Conservation (phyloP, 2,329 filamentous ascomycete species). For the Byssothecium circinans region DNA sequence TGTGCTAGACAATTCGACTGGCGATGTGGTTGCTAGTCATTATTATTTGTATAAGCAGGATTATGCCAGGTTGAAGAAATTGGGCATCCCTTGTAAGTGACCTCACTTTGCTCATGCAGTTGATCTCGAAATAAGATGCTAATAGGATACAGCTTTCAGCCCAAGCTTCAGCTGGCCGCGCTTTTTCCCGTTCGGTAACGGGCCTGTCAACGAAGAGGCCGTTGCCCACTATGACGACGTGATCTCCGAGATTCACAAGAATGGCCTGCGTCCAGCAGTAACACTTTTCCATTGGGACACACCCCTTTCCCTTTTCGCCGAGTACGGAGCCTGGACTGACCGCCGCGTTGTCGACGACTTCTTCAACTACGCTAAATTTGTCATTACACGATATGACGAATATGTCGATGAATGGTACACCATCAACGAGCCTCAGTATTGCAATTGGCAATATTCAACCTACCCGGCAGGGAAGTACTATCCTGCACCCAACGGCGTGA, state of each 20-base stretch:
- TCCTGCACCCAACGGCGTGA: slow-evolving; percentile 49
- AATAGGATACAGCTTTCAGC: slow-evolving; percentile 26
- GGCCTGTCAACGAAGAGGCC: slow-evolving; percentile 40
- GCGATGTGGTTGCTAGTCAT: slow-evolving; percentile 46
- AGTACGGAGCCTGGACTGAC: slow-evolving; percentile 47
- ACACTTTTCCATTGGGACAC: slow-evolving; percentile 50
- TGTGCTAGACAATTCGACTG: slow-evolving; percentile 47
- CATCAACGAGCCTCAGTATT: slow-evolving; percentile 50
- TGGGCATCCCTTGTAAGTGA: slow-evolving; percentile 31
- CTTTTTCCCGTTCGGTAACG: slow-evolving; percentile 44
- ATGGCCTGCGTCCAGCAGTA: slow-evolving; percentile 40
- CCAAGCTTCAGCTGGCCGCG: slow-evolving; percentile 45
- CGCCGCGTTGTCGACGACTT: slow-evolving; percentile 46
- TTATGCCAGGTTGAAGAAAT: slow-evolving; percentile 40
- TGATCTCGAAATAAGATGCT: background rate
- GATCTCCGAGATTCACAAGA: slow-evolving; percentile 39
- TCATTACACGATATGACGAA: slow-evolving; percentile 45
- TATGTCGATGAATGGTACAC: slow-evolving; percentile 47
- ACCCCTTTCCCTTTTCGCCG: slow-evolving; percentile 45
- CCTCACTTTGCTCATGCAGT: background rate
- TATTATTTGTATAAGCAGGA: slow-evolving; percentile 51
- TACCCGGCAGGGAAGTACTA: slow-evolving; percentile 51
- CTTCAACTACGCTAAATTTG: slow-evolving; percentile 48
- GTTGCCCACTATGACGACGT: slow-evolving; percentile 47
- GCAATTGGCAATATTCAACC: slow-evolving; percentile 51